Conservation (phyloP, 2,329 filamentous ascomycete genomes). For the Colletotrichum liaoningense region DNA sequence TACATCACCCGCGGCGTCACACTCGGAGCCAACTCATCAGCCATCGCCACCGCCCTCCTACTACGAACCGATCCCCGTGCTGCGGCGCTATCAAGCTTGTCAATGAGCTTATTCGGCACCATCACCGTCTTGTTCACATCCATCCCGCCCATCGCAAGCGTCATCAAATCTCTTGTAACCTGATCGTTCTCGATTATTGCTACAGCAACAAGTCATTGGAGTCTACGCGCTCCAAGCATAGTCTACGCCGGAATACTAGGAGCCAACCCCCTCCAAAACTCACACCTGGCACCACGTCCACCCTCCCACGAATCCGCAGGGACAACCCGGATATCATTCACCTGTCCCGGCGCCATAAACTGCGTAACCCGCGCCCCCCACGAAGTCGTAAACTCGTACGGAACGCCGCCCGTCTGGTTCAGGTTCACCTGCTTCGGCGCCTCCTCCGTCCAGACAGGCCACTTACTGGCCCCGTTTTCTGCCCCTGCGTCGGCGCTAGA, state of each 20-base stretch:
- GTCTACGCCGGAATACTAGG: conserved; percentile 18
- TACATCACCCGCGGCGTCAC: conserved; percentile 73
- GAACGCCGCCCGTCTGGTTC: conserved; percentile 57
- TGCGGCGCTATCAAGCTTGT: conserved; percentile 68
- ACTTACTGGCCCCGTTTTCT: conserved; percentile 41
- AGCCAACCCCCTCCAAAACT: conserved; percentile 51
- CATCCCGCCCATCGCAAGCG: conserved; percentile 62
- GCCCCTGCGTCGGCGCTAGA: conserved; percentile 43
- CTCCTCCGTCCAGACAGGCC: conserved; percentile 48
- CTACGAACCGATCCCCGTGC: conserved; percentile 67
- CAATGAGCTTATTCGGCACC: conserved; percentile 71
- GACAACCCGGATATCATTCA: conserved; percentile 52
- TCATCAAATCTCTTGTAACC: conserved; percentile 58
- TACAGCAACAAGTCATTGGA: too few species aligned
- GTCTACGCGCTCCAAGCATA: not conserved
- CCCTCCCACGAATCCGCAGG: conserved; percentile 60
- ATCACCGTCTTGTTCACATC: conserved; percentile 69
- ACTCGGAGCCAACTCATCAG: conserved; percentile 69
- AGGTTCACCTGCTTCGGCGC: conserved; percentile 54
- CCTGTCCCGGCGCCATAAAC: conserved; percentile 43
- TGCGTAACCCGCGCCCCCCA: conserved; percentile 39
- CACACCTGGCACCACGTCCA: conserved; percentile 56
- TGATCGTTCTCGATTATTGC: not conserved
- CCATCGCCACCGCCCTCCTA: conserved; percentile 68
- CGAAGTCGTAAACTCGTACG: conserved; percentile 22